phyloP scores from a whole-genome alignment of 208 protist species.

The Crithidia expoeki region DNA sequence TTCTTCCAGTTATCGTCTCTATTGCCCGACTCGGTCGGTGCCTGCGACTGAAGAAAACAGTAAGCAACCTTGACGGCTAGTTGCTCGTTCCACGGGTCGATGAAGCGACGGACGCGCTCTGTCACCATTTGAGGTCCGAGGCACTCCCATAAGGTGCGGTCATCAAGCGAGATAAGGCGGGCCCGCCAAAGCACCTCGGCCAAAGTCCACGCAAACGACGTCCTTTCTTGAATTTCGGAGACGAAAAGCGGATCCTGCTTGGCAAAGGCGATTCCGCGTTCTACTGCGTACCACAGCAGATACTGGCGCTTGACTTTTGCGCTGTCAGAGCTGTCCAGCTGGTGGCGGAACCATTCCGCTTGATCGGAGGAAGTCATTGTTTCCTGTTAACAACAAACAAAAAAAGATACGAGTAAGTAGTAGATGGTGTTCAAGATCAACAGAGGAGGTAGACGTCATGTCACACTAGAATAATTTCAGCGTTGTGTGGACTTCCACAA shows the following conservation, averaged over 20 bases:
- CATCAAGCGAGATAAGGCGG: slow-evolving; percentile 71
- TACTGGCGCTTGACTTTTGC: slow-evolving; percentile 67
- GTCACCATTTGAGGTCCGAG: slow-evolving; percentile 41
- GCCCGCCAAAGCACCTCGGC: slow-evolving; percentile 38
- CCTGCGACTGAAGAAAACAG: slow-evolving; percentile 34
- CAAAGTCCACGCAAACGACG: slow-evolving; percentile 29
- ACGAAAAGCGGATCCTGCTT: slow-evolving; percentile 24
- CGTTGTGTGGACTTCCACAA: too few species aligned
- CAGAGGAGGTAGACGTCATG: too few species aligned
- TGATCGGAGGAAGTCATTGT: slow-evolving; percentile 9
- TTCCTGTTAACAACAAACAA: too few species aligned
- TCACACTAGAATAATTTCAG: too few species aligned
- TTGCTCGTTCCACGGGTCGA: slow-evolving; percentile 87
- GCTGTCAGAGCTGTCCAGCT: slow-evolving; percentile 54
- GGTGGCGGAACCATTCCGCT: slow-evolving; percentile 42
- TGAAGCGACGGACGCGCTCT: slow-evolving; percentile 22
- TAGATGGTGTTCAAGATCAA: too few species aligned
- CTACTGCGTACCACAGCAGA: slow-evolving; percentile 34
- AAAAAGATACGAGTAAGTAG: too few species aligned
- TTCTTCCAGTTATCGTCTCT: neutral
- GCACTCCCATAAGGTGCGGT: slow-evolving; percentile 77
- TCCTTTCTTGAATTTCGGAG: neutral
- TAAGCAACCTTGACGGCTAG: slow-evolving; percentile 75
- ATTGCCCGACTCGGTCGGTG: neutral
- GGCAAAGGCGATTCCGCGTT: slow-evolving; percentile 1